Conservation (phyloP, 768 basidiomycete species). For the Pulveroboletus sp. region DNA sequence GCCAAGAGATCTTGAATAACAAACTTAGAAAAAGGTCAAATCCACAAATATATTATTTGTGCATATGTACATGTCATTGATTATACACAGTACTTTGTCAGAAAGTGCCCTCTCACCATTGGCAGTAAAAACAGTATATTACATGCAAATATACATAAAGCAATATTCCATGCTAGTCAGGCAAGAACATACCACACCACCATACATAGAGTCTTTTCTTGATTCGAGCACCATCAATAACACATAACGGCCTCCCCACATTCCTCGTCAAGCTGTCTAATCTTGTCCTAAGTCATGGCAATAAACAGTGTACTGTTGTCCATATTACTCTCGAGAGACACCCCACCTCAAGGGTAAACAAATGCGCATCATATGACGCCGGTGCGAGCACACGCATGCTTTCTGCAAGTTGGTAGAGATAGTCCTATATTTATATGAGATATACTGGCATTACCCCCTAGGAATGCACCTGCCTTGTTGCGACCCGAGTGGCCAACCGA, state of each 20-base stretch:
- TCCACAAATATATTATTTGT: no score
- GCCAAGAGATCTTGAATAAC: no score
- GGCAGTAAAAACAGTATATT: no score
- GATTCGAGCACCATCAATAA: background rate
- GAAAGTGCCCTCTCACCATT: no score
- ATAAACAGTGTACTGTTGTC: no score
- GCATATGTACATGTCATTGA: no score
- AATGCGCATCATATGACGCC: conserved; percentile 66
- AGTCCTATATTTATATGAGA: conserved; percentile 52
- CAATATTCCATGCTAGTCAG: no score
- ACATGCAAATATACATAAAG: no score
- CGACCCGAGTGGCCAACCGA: conserved; percentile 81
- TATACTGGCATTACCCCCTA: background rate
- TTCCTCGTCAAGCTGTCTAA: conserved; percentile 11
- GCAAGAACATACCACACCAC: no score
- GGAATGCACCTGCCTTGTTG: conserved; percentile 61
- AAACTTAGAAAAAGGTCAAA: no score
- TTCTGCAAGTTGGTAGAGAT: conserved; percentile 72
- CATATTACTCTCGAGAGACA: background rate
- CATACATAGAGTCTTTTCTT: no score
- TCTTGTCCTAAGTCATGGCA: conserved; percentile 1
- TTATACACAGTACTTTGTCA: no score
- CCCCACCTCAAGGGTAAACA: conserved; percentile 69
- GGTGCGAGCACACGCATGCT: conserved; percentile 73
- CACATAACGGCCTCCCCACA: background rate